Conservation (phyloP, 106 monocot genomes). For the Dioscorea zingiberensis region DNA sequence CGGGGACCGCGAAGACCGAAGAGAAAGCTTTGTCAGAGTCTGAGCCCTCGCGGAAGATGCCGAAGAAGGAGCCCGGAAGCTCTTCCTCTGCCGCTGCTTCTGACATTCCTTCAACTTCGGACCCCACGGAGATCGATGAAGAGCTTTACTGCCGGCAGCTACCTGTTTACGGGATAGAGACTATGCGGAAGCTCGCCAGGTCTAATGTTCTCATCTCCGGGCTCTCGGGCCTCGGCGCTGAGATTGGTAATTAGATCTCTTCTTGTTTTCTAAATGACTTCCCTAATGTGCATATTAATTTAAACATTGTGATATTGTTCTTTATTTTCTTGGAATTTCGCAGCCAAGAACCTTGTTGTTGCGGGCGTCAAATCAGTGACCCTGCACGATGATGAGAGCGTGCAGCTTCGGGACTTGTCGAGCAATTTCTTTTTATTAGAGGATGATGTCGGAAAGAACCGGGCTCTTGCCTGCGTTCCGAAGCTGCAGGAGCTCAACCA, state of each 20-base stretch:
- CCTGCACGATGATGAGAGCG: conserved; percentile 59
- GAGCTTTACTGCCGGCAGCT: conserved; percentile 85
- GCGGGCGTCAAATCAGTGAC: conserved; percentile 81
- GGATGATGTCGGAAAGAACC: conserved; percentile 66
- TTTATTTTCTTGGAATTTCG: conserved; percentile 2
- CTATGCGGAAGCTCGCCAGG: conserved; percentile 61
- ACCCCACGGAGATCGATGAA: conserved; percentile 61
- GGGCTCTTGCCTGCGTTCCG: conserved; percentile 59
- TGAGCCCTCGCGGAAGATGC: conserved; percentile 25
- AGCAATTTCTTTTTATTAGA: conserved; percentile 78
- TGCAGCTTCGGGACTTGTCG: conserved; percentile 74
- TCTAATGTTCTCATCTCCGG: conserved; percentile 78
- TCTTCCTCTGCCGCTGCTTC: neutral
- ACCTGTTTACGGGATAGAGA: conserved; percentile 78
- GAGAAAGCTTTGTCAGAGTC: neutral
- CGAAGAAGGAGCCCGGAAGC: neutral
- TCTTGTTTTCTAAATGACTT: too few relatives aligned
- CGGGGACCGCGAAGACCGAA: conserved; percentile 20
- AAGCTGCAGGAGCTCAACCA: conserved; percentile 88
- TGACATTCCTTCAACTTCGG: too few relatives aligned
- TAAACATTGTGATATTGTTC: neutral
- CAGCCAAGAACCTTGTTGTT: conserved; percentile 88
- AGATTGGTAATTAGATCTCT: conserved; percentile 43
- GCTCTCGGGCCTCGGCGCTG: conserved; percentile 65
- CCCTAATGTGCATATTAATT: too few relatives aligned